Evolutionary conservation across 305 asterid species (phyloP).

Genomic region (Fraxinus sp.): DNA sequence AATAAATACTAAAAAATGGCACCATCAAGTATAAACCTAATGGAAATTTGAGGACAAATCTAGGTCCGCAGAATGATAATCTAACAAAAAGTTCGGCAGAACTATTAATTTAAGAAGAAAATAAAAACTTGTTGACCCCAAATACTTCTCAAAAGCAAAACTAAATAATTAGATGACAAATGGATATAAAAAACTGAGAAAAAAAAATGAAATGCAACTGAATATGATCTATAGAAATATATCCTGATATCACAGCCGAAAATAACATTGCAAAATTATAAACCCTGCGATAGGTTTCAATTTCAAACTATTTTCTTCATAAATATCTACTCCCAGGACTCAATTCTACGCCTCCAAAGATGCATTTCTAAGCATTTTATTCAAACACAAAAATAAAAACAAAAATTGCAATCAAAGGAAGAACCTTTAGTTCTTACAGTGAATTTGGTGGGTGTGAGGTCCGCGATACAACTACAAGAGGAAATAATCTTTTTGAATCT

Average conservation of each 20-base stretch:
- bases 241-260: neutral
- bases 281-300: neutral
- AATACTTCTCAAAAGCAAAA: neutral
- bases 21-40: neutral
- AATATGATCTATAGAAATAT: neutral
- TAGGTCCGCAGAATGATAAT: conserved; percentile 4
- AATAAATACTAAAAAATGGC: neutral
- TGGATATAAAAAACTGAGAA: neutral
- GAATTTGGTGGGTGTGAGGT: conserved; percentile 31
- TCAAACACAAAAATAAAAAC: neutral
- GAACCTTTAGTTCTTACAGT: conserved; percentile 18
- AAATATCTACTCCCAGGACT: neutral
- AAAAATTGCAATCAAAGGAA: neutral
- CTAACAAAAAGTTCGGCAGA: neutral
- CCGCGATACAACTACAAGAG: conserved; percentile 40
- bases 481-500: conserved; percentile 37
- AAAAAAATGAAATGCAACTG: neutral
- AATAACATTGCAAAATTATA: neutral
- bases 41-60: neutral
- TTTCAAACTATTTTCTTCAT: neutral
- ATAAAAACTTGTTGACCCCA: neutral
- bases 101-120: neutral
- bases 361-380: neutral
- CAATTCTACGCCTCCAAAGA: neutral
- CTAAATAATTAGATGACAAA: neutral